Base-by-base conservation (phyloP, 2,329 filamentous ascomycete genomes). In the Pseudopyricularia cyperi region DNA sequence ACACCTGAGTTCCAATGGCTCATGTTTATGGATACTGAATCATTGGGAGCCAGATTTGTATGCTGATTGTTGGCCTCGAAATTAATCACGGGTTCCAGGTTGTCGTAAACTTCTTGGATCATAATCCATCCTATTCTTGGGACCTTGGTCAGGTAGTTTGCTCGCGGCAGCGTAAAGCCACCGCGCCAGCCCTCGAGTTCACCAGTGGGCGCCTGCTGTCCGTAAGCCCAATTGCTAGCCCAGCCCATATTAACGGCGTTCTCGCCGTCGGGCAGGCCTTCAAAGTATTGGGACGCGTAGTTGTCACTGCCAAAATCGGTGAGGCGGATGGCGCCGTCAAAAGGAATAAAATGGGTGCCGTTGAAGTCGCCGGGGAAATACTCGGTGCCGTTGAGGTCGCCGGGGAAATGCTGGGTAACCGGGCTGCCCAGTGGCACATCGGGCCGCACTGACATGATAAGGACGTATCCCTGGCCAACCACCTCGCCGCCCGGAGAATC, bases 311-410 rank as follows among this genome's bases (percentile, higher is more conserved):
- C 68, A 22, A 75, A 74, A 55, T 75, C 71, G 6, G 67, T 65
- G 15, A 74, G 63, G 3, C 68, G 63, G 7, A 68, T 65, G 7
- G 63, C 65, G 1, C 55, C 59, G 55, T 76, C 75, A 26, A 67
- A 63, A 2, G 72, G 61, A 15, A 59, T 62, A 54, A 82, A 84
- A 60, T 80, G 75, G 0, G 77, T 82, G n/a, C 80, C 81, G 56
- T 85, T 81, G 66, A 83, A 84, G 2, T 63, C 66, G 4, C 81
- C 80, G 0, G 74, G 65, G 65, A 76, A 77, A 60, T 81, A 82
- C n/a, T n/a, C n/a, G 0, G 77, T 82, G n/a, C 80, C 81, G 56
- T 85, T 81, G 66, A 83, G 84, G 2, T 63, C 66, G 4, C 81
- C 80, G 0, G 74, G 65, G 65, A 76, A 77, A 60, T 81, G n/a